Base-by-base conservation (phyloP, 2,329 filamentous ascomycete species). In the Apiospora hydei region DNA sequence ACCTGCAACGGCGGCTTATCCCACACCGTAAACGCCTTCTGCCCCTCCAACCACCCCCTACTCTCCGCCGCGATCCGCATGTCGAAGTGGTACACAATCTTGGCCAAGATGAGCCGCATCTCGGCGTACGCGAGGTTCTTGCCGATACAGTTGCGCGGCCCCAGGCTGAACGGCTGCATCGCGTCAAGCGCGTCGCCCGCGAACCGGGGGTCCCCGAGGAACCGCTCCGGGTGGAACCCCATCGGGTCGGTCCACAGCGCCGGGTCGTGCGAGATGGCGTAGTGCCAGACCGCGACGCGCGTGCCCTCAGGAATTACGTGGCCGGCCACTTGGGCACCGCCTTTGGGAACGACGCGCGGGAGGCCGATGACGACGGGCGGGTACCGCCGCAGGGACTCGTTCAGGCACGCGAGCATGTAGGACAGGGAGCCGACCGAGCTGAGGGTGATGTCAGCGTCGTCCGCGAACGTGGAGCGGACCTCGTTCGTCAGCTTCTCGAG, bases 381-480 rank as follows among this genome's bases (percentile, higher is more conserved):
- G 72, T 85, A 86, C 68, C 83, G 77, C 10, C 85, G 80, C 64
- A 87, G 74, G 6, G 79, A 76, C 77, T 87, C 85, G 41, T 85
- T 80, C 8, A 86, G 77, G 69, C 79, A 80, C 11, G 85, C 85
- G 24, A 81, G 76, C 76, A 86, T 81, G 71, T 86, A 87, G 16
- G 76, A 51, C 0, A 86, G 72, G 1, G 77, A 74, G 51, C 75
- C 75, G 7, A 83, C 79, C 0, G 78, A 80, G 16, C 75, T 76
- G 10, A 84, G 75, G 7, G 76, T 80, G 69, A 87, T 86, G 44
- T 85, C 82, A 0, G 81, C 78, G n/a, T 83, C 80, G 5, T 71
- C 77, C 11, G 75, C 73, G 72, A 85, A 86, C 0, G 76, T 61
- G 0, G 77, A 74, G 10, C 84, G 81, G 11, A 87, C 80, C 76